Base-by-base conservation (phyloP, 2,329 filamentous ascomycete genomes). In the Raffaelea deltoideospora region DNA sequence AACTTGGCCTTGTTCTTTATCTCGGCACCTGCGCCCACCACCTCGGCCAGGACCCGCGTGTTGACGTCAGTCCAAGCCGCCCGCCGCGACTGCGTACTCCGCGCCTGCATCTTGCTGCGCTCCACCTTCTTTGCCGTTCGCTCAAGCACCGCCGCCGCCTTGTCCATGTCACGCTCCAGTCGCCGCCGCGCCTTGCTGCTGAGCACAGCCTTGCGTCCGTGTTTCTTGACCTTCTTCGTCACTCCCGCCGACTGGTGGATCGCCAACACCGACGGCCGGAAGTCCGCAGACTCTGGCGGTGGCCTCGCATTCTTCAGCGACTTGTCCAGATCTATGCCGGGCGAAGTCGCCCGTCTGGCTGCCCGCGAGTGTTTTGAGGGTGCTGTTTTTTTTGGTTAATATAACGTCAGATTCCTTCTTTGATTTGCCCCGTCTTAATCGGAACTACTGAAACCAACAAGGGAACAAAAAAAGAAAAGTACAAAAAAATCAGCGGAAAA, bases 311-410 rank as follows among this genome's bases (percentile, higher is more conserved):
- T 60, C 51, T 79, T 79, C 18, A 82, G 63, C 7, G 76, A 79
- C 57, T 81, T 81, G 64, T 83, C 77, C 31, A 72, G 70, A 57
- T 81, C 60, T 55, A 83, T 76, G 48, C 74, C 65, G 20, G 79
- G 77, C 4, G 78, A 80, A 14, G 73, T 72, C 33, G 76, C 80
- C 45, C 82, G 75, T 50, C 80, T 72, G 29, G 79, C 79, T 40
- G 79, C 79, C 45, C 82, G 78, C 37, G 82, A 87, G 60, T 78
- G 79, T 40, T 74, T 56, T 5, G 79, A 82, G 28, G 65, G 63
- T 37, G 61, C 76, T 81, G 50, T 1, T 7, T 28, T 14, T 20
- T 19, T 37, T 30, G 33, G 35, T 17, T 9, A n/a, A n/a, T n/a
- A n/a, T n/a, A n/a, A n/a, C n/a, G n/a, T n/a, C n/a, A n/a, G n/a